A percentile compares a stretch with the other conserved stretches of the same genome.
Conservation (phyloP, 257 asterid genomes). For the Capsicum pubescens region DNA sequence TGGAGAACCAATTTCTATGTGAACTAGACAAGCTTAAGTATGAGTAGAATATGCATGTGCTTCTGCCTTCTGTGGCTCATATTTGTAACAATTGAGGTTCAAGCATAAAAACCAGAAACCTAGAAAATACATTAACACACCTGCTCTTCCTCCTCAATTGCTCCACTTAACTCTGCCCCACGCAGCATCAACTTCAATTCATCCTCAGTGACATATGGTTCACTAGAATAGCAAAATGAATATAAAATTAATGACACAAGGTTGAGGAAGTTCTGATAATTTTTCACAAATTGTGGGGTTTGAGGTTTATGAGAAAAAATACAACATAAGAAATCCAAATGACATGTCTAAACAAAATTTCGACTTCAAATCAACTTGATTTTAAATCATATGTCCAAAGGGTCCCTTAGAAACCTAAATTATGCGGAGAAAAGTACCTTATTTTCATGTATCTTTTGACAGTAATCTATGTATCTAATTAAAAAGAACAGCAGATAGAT, state of each 20-base stretch:
- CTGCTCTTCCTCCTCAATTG: slow-evolving; percentile 99
- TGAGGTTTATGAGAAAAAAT: too few relatives aligned
- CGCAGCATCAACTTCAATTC: slow-evolving; percentile 97
- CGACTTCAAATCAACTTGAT: too few relatives aligned
- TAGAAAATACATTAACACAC: slow-evolving; percentile 42
- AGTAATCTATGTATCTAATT: too few relatives aligned
- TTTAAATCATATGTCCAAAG: too few relatives aligned
- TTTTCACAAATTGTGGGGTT: too few relatives aligned
- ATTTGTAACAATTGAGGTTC: not conserved
- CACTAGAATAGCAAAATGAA: slow-evolving; percentile 55
- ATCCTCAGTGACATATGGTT: slow-evolving; percentile 97
- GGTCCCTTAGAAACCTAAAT: too few relatives aligned
- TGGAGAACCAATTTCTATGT: slow-evolving; percentile 12
- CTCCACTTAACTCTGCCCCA: slow-evolving; percentile 99
- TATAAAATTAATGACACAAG: not conserved
- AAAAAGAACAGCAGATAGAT: too few relatives aligned
- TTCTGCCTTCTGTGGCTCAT: slow-evolving; percentile 25
- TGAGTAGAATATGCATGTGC: slow-evolving; percentile 6
- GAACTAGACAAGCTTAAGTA: slow-evolving; percentile 17
- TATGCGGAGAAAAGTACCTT: too few relatives aligned
- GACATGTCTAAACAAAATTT: too few relatives aligned
- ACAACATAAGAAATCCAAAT: too few relatives aligned
- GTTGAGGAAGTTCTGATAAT: too few relatives aligned
- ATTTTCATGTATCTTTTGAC: too few relatives aligned
- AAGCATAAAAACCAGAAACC: slow-evolving; percentile 19